These are phyloP conservation scores for Apiospora phragmitis DNA, from an alignment of 2,329 filamentous ascomycete genomes.

Conservation along the genomic window DNA sequence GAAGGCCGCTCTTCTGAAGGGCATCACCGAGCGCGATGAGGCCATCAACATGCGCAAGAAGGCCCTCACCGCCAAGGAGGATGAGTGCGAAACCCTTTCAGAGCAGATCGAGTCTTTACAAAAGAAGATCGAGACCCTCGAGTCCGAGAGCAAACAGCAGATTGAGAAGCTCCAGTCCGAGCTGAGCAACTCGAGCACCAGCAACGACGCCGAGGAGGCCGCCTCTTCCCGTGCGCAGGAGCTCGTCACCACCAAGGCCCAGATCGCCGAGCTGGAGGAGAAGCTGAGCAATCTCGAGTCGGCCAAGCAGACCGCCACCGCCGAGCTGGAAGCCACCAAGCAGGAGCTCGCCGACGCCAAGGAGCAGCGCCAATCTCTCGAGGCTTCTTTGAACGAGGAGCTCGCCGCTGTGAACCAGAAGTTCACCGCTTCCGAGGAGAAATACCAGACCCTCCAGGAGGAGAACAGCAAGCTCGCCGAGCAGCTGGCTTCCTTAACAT, in stretches of 20 bases:
- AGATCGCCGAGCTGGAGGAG: slow-evolving; percentile 22
- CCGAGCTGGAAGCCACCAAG: slow-evolving; percentile 30
- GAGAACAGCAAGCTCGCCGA: slow-evolving; percentile 25
- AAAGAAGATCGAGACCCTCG: slow-evolving; percentile 36
- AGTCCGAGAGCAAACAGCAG: slow-evolving; percentile 34
- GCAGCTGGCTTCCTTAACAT: slow-evolving; percentile 28
- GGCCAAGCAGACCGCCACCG: slow-evolving; percentile 27
- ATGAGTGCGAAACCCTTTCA: slow-evolving; percentile 33
- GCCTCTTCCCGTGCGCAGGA: slow-evolving; percentile 19
- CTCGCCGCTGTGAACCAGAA: slow-evolving; percentile 24
- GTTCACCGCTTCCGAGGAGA: slow-evolving; percentile 24
- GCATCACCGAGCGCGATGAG: slow-evolving; percentile 40
- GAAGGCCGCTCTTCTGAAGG: slow-evolving; percentile 35
- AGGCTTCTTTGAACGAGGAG: slow-evolving; percentile 21
- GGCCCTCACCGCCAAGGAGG: slow-evolving; percentile 39
- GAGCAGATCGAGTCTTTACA: slow-evolving; percentile 40
- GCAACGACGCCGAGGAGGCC: slow-evolving; percentile 26
- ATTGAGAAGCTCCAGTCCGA: slow-evolving; percentile 37
- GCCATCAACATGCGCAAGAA: slow-evolving; percentile 34
- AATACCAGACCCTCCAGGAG: slow-evolving; percentile 23
- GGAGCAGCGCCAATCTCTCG: slow-evolving; percentile 19
- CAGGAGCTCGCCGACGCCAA: slow-evolving; percentile 18
- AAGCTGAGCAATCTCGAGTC: slow-evolving; percentile 18
- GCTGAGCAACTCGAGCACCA: slow-evolving; percentile 29
- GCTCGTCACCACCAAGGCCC: slow-evolving; percentile 11